Base-by-base conservation (phyloP, 23 red algal genomes). In the Pyropia yezoensis region DNA sequence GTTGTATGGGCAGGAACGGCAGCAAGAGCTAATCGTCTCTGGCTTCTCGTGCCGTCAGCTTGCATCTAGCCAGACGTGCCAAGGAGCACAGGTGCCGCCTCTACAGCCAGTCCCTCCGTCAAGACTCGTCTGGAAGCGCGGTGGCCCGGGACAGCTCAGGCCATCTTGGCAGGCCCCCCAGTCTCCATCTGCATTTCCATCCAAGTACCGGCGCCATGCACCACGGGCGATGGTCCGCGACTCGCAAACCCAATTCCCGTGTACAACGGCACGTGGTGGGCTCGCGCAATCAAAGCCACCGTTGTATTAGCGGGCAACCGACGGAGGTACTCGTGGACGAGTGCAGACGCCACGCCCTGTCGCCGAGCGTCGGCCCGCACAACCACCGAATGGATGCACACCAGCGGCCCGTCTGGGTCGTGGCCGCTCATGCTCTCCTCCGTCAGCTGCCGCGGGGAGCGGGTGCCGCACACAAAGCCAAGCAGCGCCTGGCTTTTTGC, bases 341-440 rank as follows among this genome's bases (percentile, higher is more conserved):
- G n/a, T 18, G n/a, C 29, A 18, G 27, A 28, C 7, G 61, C 61
- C 17, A 65, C 25, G 16, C 61, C 61, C 27, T 14, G 61, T 26
- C 61, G 61, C 25, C 61, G 61, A 2, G 25, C 17, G n/a, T 14
- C 29, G 27, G 5, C 61, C n/a, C 29, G 25, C 61, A 65, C 61
- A 3, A 65, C 61, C 18, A 65, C 61, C 25, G 61, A 65, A 26
- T 65, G 61, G n/a, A 65, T 26, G 27, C 61, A 65, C 5, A 65
- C 25, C 32, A 65, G n/a, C n/a, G 23, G 18, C 13, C 61, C 61
- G 25, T 18, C 29, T 19, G 61, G 27, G 13, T 65, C 61, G 29
- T 65, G 61, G 18, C 25, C n/a, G n/a, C 18, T 5, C 61, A 65
- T 65, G 25, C 25, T 32, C 61, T 27, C 61, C 29, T 65, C 61